phyloP scores from a whole-genome alignment of 768 basidiomycete genomes.

The Mycena olivaceomarginata region DNA sequence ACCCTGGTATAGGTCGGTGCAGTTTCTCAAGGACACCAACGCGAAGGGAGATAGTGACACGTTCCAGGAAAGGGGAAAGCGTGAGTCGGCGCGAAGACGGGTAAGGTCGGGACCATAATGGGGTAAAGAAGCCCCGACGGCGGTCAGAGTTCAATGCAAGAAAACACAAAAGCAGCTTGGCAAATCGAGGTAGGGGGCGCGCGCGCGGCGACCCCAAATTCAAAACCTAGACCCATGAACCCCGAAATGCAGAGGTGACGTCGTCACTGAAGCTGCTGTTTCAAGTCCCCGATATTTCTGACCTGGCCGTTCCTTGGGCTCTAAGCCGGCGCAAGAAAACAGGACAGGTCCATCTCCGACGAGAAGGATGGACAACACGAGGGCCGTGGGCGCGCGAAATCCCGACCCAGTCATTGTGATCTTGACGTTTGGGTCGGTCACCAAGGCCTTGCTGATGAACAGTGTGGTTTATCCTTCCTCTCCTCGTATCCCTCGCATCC shows the following conservation, averaged over 20 bases:
- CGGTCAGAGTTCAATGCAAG: conserved; percentile 15
- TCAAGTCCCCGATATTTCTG: conserved; percentile 51
- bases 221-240: background rate
- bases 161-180: background rate
- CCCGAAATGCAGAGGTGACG: background rate
- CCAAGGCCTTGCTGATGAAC: conserved; percentile 33
- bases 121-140: conserved; percentile 47
- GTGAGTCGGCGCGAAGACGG: conserved; percentile 67
- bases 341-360: conserved; percentile 49
- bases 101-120: conserved; percentile 71
- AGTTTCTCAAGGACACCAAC: conserved; percentile 95
- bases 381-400: conserved; percentile 1
- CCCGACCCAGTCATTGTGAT: conserved; percentile 19
- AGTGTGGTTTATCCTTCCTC: conserved; percentile 23
- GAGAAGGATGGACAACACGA: background rate
- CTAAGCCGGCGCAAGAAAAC: conserved; percentile 47
- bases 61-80: conserved; percentile 85
- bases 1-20: conserved; percentile 80
- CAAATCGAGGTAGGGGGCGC: too few relatives aligned
- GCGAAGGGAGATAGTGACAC: conserved; percentile 87
- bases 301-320: background rate
- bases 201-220: too few relatives aligned
- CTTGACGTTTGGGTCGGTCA: conserved; percentile 35
- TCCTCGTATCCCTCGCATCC: conserved; percentile 25
- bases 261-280: conserved; percentile 43